These are phyloP conservation scores for Syzygium aromaticum DNA, from an alignment of 345 rosid species.

Conservation along the genomic window DNA sequence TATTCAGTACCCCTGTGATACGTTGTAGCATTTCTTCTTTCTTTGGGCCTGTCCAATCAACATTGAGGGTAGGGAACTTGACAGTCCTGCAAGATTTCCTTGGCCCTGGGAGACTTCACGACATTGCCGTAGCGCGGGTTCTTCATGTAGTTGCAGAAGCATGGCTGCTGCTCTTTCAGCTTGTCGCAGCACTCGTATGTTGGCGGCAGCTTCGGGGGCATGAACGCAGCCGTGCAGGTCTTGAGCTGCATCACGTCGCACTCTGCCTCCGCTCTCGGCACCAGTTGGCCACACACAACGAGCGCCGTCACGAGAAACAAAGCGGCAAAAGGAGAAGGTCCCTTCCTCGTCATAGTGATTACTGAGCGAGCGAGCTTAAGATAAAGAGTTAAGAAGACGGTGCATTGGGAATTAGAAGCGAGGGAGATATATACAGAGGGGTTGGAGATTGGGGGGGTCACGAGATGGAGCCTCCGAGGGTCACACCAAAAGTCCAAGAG, in stretches of 20 bases:
- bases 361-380: background rate
- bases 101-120: background rate
- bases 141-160: slow-evolving; percentile 2
- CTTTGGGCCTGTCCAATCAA: background rate
- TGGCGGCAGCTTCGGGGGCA: background rate
- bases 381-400: background rate
- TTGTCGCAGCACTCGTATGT: background rate
- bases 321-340: background rate
- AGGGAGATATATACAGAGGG: background rate
- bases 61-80: background rate
- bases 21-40: background rate
- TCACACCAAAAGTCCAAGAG: background rate
- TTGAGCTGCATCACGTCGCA: background rate
- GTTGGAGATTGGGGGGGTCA: background rate
- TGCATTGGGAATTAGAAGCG: background rate
- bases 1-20: background rate
- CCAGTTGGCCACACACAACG: background rate
- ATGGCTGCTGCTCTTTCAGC: slow-evolving; percentile 4
- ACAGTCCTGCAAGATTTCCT: background rate
- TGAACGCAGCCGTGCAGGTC: background rate
- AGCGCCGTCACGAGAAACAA: background rate
- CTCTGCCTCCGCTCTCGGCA: background rate
- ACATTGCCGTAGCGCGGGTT: background rate
- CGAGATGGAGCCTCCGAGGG: background rate
- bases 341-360: background rate